Evolutionary conservation across 768 basidiomycete species (phyloP).

Genomic region (Mycena olivaceomarginata): DNA sequence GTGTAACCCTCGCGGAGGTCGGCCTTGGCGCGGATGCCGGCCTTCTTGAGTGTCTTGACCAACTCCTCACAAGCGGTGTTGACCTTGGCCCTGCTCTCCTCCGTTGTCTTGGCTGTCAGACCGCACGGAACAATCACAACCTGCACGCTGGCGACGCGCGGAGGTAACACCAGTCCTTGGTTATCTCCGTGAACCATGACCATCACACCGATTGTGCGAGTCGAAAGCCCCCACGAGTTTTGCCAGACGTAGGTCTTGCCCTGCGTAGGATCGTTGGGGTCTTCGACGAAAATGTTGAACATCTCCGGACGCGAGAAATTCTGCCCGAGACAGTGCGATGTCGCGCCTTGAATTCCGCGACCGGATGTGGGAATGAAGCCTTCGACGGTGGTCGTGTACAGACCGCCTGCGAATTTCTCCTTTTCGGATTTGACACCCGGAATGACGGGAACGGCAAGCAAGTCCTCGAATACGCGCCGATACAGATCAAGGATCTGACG

Average conservation of each 20-base stretch:
- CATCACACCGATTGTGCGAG: constrained; percentile 98
- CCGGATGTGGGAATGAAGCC: constrained; percentile 98
- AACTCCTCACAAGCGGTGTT: constrained; percentile 87
- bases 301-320: constrained; percentile 97
- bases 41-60: constrained; percentile 81
- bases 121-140: constrained; percentile 96
- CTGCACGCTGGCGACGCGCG: constrained; percentile 95
- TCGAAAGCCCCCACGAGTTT: constrained; percentile 98
- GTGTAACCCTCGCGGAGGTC: constrained; percentile 98
- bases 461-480: constrained; percentile 95
- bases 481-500: constrained; percentile 97
- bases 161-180: constrained; percentile 97
- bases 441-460: constrained; percentile 98
- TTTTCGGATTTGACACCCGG: constrained; percentile 98
- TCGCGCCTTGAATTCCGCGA: constrained; percentile 98
- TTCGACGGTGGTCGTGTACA: constrained; percentile 98
- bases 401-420: constrained; percentile 98
- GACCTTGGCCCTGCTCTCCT: constrained; percentile 81
- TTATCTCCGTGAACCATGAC: constrained; percentile 99
- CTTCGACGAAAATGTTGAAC: constrained; percentile 99
- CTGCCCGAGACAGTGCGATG: constrained; percentile 98
- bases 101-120: constrained; percentile 89
- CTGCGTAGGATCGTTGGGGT: constrained; percentile 85
- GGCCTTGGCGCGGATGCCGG: constrained; percentile 89
- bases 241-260: constrained; percentile 94